Base-by-base conservation (phyloP, 306 rosid genomes). In the Lathyrus oleraceus region DNA sequence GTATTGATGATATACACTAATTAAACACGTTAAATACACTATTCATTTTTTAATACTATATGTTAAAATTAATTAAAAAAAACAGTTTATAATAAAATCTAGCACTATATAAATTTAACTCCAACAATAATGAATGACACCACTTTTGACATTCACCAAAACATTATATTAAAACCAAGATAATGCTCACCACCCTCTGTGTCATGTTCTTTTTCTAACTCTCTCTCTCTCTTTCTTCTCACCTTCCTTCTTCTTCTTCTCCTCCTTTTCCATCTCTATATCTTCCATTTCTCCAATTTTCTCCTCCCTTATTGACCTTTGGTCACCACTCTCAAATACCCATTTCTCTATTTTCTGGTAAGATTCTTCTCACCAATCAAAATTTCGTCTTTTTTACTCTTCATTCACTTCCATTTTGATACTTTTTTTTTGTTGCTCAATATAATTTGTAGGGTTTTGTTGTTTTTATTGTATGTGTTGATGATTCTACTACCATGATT, bases 331-430 rank as follows among this genome's bases (percentile, higher is more conserved):
- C 52, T 57, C 8, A 28, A 42, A 76, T 6, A 76, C 72, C 72
- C 45, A 38, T 21, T 71, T 72, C 73, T 71, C 25, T 60, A 82
- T 72, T 66, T 48, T 63, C 67, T 49, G 74, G 87, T 83, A 79
- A 21, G 71, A 1, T 17, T 60, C 27, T 7, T 40, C 44, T 13
- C 5, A 5, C 19, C 16, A 13, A 40, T 12, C 1, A 51, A 70
- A 54, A 25, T 1, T 4, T 59, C 0, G 0, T 9, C 8, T 14
- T 70, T 70, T 70, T 40, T 3, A 6, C 8, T 71, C 0, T 71
- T 59, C 47, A 21, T 71, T 59, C 47, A 21, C 0, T 43, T 59
- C 9, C 8, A 20, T 67, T 14, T 10, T 66, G 1, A 4, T 20
- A 16, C 8, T 5, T 66, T 28, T 28, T 6, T 66, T 28, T 28